Base-by-base conservation (phyloP, 1,284 basidiomycete genomes). In the Fomitiporia mediterranea region DNA sequence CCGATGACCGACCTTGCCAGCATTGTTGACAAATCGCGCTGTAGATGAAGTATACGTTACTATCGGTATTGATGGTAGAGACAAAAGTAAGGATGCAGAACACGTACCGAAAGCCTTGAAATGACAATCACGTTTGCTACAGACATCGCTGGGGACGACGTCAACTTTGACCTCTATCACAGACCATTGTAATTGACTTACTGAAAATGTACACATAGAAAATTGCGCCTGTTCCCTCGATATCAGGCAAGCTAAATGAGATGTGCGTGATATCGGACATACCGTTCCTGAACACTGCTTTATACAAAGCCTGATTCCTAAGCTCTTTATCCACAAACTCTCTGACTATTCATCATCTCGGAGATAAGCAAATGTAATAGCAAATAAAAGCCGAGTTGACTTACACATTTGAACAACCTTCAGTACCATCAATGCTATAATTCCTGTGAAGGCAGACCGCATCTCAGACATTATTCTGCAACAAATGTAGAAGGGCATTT, bases 171-270 rank as follows among this genome's bases (percentile, higher is more conserved):
- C n/a, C n/a, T n/a, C n/a, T n/a, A n/a, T n/a, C n/a, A n/a, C n/a
- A n/a, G n/a, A n/a, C n/a, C n/a, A n/a, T n/a, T n/a, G n/a, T n/a
- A n/a, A n/a, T n/a, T n/a, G n/a, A 17, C 52, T 32, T 34, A 54
- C 52, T 23, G 32, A 46, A 54, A 17, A 46, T 46, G 19, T 54
- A 54, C n/a, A 46, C 19, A 32, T 54, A 54, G 43, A 54, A 54
- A 23, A 54, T 43, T 13, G 43, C 37, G 2, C 52, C 52, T 54
- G 25, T 35, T 5, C 6, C 9, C 1, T 8, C 2, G 17, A 15
- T 9, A 37, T 15, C 44, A 38, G 15, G 23, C 4, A 15, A 13
- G 44, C 6, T 17, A 34, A 6, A 32, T n/a, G 21, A 23, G 6
- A 23, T 43, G 37, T 4, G n/a, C n/a, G n/a, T n/a, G n/a, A n/a